Evolutionary conservation across 306 rosid genomes (phyloP).

Genomic region (Rubus idaeus): DNA sequence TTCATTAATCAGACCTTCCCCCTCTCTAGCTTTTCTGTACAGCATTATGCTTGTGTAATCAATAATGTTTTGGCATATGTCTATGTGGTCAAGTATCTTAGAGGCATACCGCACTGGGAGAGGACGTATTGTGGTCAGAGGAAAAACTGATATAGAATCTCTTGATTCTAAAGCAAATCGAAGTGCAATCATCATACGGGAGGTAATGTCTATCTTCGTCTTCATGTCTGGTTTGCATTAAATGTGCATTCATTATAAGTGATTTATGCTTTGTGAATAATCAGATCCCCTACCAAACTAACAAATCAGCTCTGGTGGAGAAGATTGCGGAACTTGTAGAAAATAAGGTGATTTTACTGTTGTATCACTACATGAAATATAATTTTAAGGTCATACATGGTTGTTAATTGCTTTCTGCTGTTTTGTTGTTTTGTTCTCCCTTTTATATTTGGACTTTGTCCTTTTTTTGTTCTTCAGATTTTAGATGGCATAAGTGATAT

Average conservation of each 20-base stretch:
- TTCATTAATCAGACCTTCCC: not conserved
- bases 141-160: constrained; percentile 86
- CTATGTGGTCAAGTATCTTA: constrained; percentile 62
- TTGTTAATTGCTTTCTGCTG: not conserved
- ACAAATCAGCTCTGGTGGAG: constrained; percentile 85
- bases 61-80: constrained; percentile 25
- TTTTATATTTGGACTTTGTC: constrained; percentile 3
- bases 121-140: constrained; percentile 84
- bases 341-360: constrained; percentile 57
- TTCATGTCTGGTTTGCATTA: constrained; percentile 21
- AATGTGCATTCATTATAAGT: constrained; percentile 14
- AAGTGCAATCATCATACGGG: constrained; percentile 75
- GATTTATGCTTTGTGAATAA: constrained; percentile 29
- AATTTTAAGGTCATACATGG: not conserved
- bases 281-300: constrained; percentile 94
- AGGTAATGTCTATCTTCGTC: constrained; percentile 46
- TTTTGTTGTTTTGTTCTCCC: constrained; percentile 8
- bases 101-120: constrained; percentile 94
- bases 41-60: constrained; percentile 9
- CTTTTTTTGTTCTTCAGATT: constrained; percentile 44
- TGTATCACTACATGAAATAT: constrained; percentile 3
- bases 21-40: not conserved
- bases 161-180: constrained; percentile 82
- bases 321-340: constrained; percentile 98
- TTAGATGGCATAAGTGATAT: constrained; percentile 90